phyloP scores from a whole-genome alignment of 2,329 filamentous ascomycete species.

The Dactylellina sp. region DNA sequence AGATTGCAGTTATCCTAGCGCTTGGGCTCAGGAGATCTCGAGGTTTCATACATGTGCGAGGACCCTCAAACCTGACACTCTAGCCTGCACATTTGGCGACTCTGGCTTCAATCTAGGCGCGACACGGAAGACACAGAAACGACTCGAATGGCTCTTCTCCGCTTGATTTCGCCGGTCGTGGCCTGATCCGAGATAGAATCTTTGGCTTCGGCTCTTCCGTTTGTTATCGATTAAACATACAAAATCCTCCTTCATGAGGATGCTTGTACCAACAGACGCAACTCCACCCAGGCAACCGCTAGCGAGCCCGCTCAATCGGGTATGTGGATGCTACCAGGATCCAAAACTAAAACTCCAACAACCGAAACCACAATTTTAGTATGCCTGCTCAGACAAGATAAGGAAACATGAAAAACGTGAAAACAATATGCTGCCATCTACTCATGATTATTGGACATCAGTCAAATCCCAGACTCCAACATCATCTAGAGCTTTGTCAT shows the following conservation, averaged over 20 bases:
- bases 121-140: neutral
- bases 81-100: conserved; percentile 1
- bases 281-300: neutral
- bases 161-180: neutral
- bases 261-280: neutral
- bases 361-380: too few species aligned
- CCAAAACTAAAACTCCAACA: neutral
- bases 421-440: neutral
- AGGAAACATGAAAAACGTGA: neutral
- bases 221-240: neutral
- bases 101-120: conserved; percentile 17
- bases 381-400: too few species aligned
- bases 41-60: conserved; percentile 18
- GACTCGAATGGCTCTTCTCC: neutral
- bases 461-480: conserved; percentile 43
- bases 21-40: conserved; percentile 14
- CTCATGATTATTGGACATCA: conserved; percentile 4
- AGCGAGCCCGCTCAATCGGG: neutral
- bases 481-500: conserved; percentile 33
- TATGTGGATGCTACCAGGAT: neutral
- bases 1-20: conserved; percentile 1
- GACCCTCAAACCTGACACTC: neutral
- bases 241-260: neutral
- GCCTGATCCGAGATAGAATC: neutral
- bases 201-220: neutral